Base-by-base conservation (phyloP, 2,329 filamentous ascomycete genomes). In the Chaetomium strumarium region DNA sequence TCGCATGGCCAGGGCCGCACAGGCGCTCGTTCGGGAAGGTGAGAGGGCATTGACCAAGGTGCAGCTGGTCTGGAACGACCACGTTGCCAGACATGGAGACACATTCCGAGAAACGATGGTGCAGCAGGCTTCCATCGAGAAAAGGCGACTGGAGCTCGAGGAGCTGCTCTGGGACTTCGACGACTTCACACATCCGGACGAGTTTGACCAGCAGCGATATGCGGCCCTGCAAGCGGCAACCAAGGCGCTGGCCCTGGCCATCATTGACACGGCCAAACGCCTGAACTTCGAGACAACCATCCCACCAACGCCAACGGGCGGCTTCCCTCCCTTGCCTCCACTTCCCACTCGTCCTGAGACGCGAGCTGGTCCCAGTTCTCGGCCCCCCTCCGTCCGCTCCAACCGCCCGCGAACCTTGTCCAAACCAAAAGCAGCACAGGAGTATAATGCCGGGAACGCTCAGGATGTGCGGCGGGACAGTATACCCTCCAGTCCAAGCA, bases 91-190 rank as follows among this genome's bases (percentile, higher is more conserved):
- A 54, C 63, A 71, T 30, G 70, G 69, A 49, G 65, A 70, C 24
- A 58, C 57, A 1, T 72, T 72, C 55, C 67, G 61, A 30, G 65
- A 68, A 1, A 60, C 62, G 2, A 67, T 73, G 51, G 58, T 64
- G 46, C 63, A 69, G 39, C 68, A 70, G 51, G 66, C 69, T 70
- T 64, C 64, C 16, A 56, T 69, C 24, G 62, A 67, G 37, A 62
- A 59, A 43, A 60, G 59, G 49, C 51, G 67, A 14, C 58, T 68
- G 11, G 52, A 58, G 14, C 59, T 74, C 4, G 71, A 73, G 45
- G 68, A 72, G 48, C 60, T 73, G 3, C 64, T 74, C 7, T 74
- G 73, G 58, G 71, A 74, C 52, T 68, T 75, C 40, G 72, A 75
- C 38, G 72, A 74, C 60, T 73, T 67, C 51, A 67, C 67, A 29